These are phyloP conservation scores for Trichoderma polysporum DNA, from an alignment of 2,329 filamentous ascomycete species.

Conservation along the genomic window DNA sequence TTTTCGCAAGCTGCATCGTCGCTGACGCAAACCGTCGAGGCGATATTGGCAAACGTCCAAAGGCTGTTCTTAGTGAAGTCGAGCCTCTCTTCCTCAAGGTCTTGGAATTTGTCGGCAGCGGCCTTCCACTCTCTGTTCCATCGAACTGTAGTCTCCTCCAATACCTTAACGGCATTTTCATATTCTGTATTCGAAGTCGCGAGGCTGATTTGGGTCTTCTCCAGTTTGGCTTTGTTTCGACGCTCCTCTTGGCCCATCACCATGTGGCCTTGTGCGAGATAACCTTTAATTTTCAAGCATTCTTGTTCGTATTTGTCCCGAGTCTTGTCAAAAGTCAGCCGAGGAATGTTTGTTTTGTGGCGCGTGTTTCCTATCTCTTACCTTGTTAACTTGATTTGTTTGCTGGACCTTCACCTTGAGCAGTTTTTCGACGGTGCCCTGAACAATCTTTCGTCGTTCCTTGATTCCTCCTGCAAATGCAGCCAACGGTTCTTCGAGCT, in stretches of 20 bases:
- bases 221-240: conserved; percentile 97
- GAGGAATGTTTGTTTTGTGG: background rate
- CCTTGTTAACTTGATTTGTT: conserved; percentile 88
- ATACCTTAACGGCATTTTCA: conserved; percentile 83
- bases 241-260: conserved; percentile 99
- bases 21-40: conserved; percentile 95
- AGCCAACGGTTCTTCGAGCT: conserved; percentile 87
- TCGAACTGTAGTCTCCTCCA: conserved; percentile 90
- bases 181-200: conserved; percentile 91
- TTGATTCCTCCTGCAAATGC: conserved; percentile 96
- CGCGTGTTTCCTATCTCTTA: conserved; percentile 36
- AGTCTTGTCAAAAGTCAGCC: conserved; percentile 50
- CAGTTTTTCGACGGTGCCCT: conserved; percentile 89
- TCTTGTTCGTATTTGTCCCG: conserved; percentile 96
- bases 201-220: conserved; percentile 97
- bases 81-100: conserved; percentile 92
- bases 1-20: conserved; percentile 97
- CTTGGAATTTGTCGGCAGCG: conserved; percentile 98
- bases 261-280: conserved; percentile 98
- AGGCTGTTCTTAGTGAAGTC: conserved; percentile 98
- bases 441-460: conserved; percentile 93
- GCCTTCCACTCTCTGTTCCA: conserved; percentile 99
- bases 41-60: conserved; percentile 97
- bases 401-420: conserved; percentile 92
- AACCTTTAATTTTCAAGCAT: conserved; percentile 96